Conservation (phyloP, 2,329 filamentous ascomycete genomes). For the Phialophora chinensis region DNA sequence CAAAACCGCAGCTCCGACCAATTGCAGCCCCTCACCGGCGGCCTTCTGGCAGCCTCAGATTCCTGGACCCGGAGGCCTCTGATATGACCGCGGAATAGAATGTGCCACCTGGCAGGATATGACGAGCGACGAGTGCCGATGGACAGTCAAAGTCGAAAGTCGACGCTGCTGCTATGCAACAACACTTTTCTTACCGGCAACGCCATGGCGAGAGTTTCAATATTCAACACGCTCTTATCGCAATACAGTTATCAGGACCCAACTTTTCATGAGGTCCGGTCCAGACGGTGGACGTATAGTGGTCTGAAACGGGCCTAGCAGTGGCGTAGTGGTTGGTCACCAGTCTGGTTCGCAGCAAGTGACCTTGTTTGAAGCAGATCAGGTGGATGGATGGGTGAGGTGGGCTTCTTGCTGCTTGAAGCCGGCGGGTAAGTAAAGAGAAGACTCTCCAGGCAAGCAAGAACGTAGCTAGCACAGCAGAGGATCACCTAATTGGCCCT, state of each 20-base stretch:
- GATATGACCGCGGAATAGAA: not conserved
- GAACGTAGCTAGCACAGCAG: not conserved
- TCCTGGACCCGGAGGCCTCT: not conserved
- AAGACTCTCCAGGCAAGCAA: constrained; percentile 9
- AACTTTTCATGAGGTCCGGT: not conserved
- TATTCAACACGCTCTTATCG: not conserved
- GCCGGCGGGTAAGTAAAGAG: constrained; percentile 13
- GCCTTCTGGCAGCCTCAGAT: constrained; percentile 3
- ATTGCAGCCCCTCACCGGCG: not conserved
- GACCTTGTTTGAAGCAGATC: constrained; percentile 15
- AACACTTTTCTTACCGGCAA: not conserved
- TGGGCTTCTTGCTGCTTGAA: constrained; percentile 6
- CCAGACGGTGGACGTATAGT: constrained; percentile 10
- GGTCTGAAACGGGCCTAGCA: constrained; percentile 21
- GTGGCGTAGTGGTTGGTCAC: constrained; percentile 9
- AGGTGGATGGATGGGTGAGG: constrained; percentile 15
- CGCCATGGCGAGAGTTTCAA: not conserved
- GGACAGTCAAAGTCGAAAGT: not conserved
- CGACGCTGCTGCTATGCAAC: not conserved
- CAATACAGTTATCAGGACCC: constrained; percentile 11
- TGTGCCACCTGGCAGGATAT: constrained; percentile 13
- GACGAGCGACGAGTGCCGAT: not conserved
- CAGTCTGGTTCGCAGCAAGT: constrained; percentile 5
- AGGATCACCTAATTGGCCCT: constrained; percentile 3
- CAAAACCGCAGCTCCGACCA: constrained; percentile 10